Evolutionary conservation across 768 basidiomycete species (phyloP).

Genomic region (Amanita muscaria): DNA sequence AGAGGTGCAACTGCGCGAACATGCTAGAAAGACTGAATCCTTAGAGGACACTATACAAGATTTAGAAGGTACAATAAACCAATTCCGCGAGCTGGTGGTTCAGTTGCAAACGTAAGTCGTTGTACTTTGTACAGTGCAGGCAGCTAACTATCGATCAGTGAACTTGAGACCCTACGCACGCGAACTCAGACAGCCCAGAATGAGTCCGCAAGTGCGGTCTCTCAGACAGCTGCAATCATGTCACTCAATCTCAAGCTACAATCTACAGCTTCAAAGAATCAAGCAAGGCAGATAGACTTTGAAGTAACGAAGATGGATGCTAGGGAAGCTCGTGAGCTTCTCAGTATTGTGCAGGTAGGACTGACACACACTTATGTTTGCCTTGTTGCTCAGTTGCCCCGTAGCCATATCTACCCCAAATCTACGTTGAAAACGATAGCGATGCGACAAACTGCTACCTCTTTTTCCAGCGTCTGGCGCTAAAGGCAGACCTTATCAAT

Average conservation of each 20-base stretch:
- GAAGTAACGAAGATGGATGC: constrained; percentile 85
- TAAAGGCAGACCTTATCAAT: constrained; percentile 84
- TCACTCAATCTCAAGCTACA: constrained; percentile 93
- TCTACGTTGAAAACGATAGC: constrained; percentile 83
- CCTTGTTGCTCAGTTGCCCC: constrained; percentile 5
- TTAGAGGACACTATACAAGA: constrained; percentile 80
- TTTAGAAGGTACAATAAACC: constrained; percentile 77
- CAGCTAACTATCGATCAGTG: constrained; percentile 35
- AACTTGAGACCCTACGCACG: constrained; percentile 74
- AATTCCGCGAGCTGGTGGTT: constrained; percentile 89
- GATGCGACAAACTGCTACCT: constrained; percentile 86
- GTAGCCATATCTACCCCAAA: constrained; percentile 87
- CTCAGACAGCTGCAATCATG: constrained; percentile 89
- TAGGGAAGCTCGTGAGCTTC: constrained; percentile 68
- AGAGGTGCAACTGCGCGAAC: constrained; percentile 64
- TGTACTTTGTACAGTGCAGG: constrained; percentile 3
- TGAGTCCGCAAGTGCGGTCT: constrained; percentile 75
- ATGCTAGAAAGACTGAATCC: constrained; percentile 48
- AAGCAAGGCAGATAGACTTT: constrained; percentile 81
- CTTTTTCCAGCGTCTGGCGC: constrained; percentile 84
- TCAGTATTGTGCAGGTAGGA: constrained; percentile 72
- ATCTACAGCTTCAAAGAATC: constrained; percentile 83
- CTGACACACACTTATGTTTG: background rate
- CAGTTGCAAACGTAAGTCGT: constrained; percentile 68
- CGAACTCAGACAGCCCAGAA: constrained; percentile 80